Evolutionary conservation across 768 basidiomycete species (phyloP).

Genomic region (Naganishia kalamii): DNA sequence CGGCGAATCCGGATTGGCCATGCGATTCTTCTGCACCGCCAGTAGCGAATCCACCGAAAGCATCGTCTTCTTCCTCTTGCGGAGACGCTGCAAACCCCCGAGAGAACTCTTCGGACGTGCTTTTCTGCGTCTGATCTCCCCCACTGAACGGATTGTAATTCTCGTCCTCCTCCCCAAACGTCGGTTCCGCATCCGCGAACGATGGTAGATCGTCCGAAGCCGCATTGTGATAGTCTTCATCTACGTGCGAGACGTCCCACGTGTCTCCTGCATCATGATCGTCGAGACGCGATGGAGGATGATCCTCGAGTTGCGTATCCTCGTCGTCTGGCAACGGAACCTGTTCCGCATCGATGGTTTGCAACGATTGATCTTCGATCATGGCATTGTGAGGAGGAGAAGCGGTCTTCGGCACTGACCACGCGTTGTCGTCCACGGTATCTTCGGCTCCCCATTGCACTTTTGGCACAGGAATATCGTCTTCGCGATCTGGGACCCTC

Average conservation of each 20-base stretch:
- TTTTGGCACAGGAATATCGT: neutral
- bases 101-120: neutral
- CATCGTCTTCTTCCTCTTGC: constrained; percentile 14
- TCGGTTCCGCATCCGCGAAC: neutral
- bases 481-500: too few species aligned
- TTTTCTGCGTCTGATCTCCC: neutral
- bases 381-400: neutral
- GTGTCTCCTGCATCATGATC: too few species aligned
- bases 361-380: too few species aligned
- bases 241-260: neutral
- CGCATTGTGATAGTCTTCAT: neutral
- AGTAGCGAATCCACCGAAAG: constrained; percentile 16
- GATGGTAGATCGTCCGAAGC: neutral
- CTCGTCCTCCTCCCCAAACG: neutral
- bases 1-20: neutral
- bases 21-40: neutral
- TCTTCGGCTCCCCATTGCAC: neutral
- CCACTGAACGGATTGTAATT: constrained; percentile 1
- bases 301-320: neutral
- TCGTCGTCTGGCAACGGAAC: neutral
- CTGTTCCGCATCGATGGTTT: neutral
- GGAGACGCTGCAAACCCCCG: neutral
- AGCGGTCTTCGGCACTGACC: neutral
- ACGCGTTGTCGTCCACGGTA: neutral
- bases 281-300: too few species aligned